Base-by-base conservation (phyloP, 495 filamentous ascomycete genomes). In the Penicillium verhagenii region DNA sequence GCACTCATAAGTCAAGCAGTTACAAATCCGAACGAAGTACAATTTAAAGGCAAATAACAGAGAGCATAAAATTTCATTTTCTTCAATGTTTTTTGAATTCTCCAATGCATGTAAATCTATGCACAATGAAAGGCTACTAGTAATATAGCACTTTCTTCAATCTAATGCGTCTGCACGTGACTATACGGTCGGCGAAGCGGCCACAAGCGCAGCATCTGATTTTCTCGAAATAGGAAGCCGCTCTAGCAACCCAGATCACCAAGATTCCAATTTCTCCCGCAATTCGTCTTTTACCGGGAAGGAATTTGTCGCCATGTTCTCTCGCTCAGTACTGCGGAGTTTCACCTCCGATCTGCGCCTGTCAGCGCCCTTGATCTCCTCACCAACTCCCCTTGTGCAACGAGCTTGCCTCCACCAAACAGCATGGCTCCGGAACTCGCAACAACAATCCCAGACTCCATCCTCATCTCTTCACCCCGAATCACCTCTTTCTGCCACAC, bases 361-460 rank as follows among this genome's bases (percentile, higher is more conserved):
- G 59, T 66, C 70, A 58, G 48, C 68, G 29, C 47, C 65, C 35
- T 68, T 65, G 43, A 56, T 74, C 38, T 67, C 69, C 19, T 69
- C 68, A 38, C 74, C 66, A 48, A 64, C 72, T 66, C 65, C 68
- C 55, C 70, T 74, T 56, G 66, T 63, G 50, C 66, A 64, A 63
- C 63, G 57, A 58, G 59, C 65, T 52, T 67, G 61, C 54, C 55
- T 68, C 37, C 65, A 64, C 63, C 55, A 52, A 60, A 56, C 58
- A 48, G 45, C 54, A 52, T 56, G 43, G 24, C 61, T 60, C 44
- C 63, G 57, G 48, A 51, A 55, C 23, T 44, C 54, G 49, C 64
- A 65, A 58, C 55, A 59, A 53, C 47, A 50, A 49, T 40, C 59
- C 23, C 57, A 51, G 28, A 54, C 51, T 20, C 61, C 65, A 45